Base-by-base conservation (phyloP, 129 eudicot species). In the carrot (Daucus carota) region DNA sequence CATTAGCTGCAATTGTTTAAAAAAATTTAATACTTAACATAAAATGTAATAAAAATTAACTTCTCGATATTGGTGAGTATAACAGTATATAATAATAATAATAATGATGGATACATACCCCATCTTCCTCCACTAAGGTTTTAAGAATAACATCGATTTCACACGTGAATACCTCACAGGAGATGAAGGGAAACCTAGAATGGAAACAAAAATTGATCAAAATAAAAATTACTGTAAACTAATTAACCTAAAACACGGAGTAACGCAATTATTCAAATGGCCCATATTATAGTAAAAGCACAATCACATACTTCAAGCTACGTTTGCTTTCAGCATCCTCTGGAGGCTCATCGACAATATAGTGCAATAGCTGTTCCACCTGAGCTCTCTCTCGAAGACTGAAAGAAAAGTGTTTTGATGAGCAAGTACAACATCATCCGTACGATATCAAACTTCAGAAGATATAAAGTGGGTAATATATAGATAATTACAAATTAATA, bases 1-100 rank as follows among this genome's bases (percentile, higher is more conserved):
- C 95, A 89, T 87, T 59, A 91, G 78, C 97, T 91, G 92, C 73
- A 75, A 59, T 47, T 47, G 78, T 28, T 40, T 4, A 48, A 75
- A 29, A 80, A n/a, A 44, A 70, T 50, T 18, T 72, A 6, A 22
- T 69, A 44, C 42, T 33, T 15, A 34, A 41, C 18, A 18, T 26
- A 70, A 26, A 32, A 75, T 32, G 41, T 38, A 22, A 57, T 5
- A 18, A 22, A 73, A 66, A 50, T 43, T 44, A 54, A 71, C 72
- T 46, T 78, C 75, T 29, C 17, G 12, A 43, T 52, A 41, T 42
- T 26, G 4, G 78, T 69, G 52, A 75, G n/a, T 31, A 42, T 46
- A 42, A 73, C 38, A 42, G 16, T 9, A 43, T 13, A 65, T 76
- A 6, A 33, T 20, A 70, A 12, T 28, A 33, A 65, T 76, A 6